Percentiles rank a stretch among this genome's conserved stretches.
These are phyloP conservation scores for Kuraishia molischiana DNA, from an alignment of 805 yeast genomes.

Conservation along the genomic window DNA sequence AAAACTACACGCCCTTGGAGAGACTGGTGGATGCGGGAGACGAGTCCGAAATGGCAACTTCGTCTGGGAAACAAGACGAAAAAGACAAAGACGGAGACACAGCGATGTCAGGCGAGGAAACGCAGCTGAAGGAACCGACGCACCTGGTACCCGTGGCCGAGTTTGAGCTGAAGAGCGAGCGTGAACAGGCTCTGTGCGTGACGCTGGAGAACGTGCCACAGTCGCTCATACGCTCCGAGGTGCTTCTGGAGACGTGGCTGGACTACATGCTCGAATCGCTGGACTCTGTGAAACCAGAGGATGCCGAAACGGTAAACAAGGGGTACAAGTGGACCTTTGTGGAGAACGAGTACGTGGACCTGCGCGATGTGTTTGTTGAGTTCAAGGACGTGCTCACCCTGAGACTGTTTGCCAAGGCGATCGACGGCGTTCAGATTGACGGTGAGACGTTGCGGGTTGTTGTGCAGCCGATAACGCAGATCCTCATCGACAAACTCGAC, in stretches of 20 bases:
- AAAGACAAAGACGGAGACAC: conserved; percentile 1
- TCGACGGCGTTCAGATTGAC: conserved; percentile 3
- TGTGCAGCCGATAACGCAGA: background rate
- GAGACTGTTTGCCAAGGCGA: conserved; percentile 9
- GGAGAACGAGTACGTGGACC: conserved; percentile 8
- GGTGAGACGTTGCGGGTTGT: conserved; percentile 1
- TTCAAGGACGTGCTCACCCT: conserved; percentile 18
- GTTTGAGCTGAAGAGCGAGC: background rate
- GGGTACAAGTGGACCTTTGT: conserved; percentile 16
- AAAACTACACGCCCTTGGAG: too few species aligned
- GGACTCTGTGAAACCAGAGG: background rate
- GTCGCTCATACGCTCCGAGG: conserved; percentile 7
- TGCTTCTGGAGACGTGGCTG: conserved; percentile 13
- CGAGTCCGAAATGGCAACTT: too few species aligned
- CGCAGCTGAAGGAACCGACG: background rate
- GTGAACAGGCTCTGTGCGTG: conserved; percentile 5
- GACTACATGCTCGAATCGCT: conserved; percentile 5
- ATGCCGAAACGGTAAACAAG: background rate
- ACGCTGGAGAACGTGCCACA: conserved; percentile 12
- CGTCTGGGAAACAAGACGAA: too few species aligned
- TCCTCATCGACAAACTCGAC: background rate
- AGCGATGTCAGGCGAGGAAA: background rate
- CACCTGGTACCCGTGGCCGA: background rate
- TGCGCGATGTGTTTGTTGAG: conserved; percentile 13
- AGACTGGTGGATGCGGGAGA: too few species aligned